Conservation (phyloP, 2,329 filamentous ascomycete genomes). For the Talaromyces amestolkiae region DNA sequence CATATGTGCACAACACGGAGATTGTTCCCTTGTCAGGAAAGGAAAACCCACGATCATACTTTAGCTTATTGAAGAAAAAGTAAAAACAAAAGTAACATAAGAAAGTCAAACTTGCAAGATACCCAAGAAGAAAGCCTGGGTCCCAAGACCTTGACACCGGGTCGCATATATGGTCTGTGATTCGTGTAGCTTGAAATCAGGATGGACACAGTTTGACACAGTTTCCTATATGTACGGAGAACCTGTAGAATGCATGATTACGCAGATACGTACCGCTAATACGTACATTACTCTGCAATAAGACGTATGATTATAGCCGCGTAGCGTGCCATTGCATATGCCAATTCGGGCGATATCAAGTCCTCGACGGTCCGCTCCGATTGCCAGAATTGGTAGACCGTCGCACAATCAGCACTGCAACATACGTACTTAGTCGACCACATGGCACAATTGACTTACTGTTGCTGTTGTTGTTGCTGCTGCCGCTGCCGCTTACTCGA, state of each 20-base stretch:
- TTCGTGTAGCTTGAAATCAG: not conserved
- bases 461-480: not conserved
- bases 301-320: not conserved
- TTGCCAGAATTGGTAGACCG: not conserved
- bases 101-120: not conserved
- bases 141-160: slow-evolving; percentile 9
- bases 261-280: not conserved
- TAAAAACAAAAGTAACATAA: not conserved
- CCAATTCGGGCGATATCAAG: not conserved
- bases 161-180: slow-evolving; percentile 1
- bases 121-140: not conserved
- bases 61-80: not conserved
- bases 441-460: not conserved
- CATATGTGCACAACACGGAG: not conserved
- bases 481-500: too few species aligned
- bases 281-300: not conserved
- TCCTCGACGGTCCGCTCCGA: not conserved
- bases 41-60: not conserved
- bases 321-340: slow-evolving; percentile 2
- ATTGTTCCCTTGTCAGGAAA: not conserved
- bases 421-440: not conserved
- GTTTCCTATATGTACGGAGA: not conserved
- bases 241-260: not conserved
- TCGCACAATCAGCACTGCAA: not conserved
- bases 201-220: not conserved